Evolutionary conservation across 768 basidiomycete species (phyloP), one percentile per base, ranked within the genome.

Genomic region (Sistotremastrum niveocremeum): DNA sequence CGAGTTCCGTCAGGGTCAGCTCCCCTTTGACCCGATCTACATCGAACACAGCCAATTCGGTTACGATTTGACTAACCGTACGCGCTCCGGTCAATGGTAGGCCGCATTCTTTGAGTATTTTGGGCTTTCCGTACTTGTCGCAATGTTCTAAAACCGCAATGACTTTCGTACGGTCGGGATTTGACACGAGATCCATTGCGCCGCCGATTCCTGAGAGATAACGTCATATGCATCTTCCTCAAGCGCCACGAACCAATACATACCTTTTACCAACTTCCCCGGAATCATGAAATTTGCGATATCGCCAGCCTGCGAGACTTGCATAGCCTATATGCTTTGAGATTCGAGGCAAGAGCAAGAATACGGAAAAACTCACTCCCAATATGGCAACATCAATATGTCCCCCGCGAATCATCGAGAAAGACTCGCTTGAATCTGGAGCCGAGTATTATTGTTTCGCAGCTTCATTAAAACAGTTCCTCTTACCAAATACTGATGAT

Each of bases 231-330:
- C 31, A 30, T 34, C 37, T 6, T n/a, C 9, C 30, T 10, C 34
- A 30, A 45, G 46, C 53, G 40, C 60, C 46, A 35, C 32, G 28
- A 47, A 47, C 6, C 10, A 40, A 7, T 10, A 49, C 59, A 8
- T 52, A 74, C 83, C 84, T 70, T 85, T 88, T 34, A 89, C 73
- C 60, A 90, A 73, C 67, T 95, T 94, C 9, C 90, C 88, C 2
- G 91, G 93, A 57, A 95, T 91, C 93, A 95, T 97, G 60, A 89
- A 97, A 69, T 97, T 97, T 47, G 93, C 93, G 51, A 97, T 84
- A 60, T 97, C 93, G 37, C 88, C 91, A 1, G 77, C 78, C 52
- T 85, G 80, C 2, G 89, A 90, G 42, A 97, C 93, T 71, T 97
- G 81, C 87, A 97, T 88, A 7, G 89, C 88, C 84, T 88, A 48